A percentile compares a stretch with the other conserved stretches of the same genome.
phyloP scores from a whole-genome alignment of 1,284 basidiomycete species.

The Marasmius fiardii region DNA sequence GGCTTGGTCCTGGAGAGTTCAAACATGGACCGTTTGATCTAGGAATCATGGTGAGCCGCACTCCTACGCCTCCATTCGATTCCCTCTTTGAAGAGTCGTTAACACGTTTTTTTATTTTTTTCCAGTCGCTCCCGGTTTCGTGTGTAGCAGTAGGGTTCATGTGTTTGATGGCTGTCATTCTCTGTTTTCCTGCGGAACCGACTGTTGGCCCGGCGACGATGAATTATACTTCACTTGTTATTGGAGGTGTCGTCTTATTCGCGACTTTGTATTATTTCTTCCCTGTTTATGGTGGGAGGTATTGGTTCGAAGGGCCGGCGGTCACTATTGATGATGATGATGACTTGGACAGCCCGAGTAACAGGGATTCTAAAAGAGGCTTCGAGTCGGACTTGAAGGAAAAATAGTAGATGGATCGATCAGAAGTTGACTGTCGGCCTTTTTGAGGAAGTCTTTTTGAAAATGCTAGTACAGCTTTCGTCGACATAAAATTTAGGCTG shows the following conservation, averaged over 20 bases:
- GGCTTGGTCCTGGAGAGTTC: constrained; percentile 8
- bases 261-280: constrained; percentile 14
- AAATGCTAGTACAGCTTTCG: too few relatives aligned
- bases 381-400: too few relatives aligned
- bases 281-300: constrained; percentile 15
- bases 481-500: too few relatives aligned
- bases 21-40: constrained; percentile 19
- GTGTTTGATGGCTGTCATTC: constrained; percentile 23
- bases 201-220: constrained; percentile 12
- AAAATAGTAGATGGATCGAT: too few relatives aligned
- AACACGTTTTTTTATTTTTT: background rate
- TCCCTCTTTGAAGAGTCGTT: too few relatives aligned
- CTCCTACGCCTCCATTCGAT: background rate
- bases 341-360: too few relatives aligned
- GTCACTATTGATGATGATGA: constrained; percentile 17
- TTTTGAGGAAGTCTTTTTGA: too few relatives aligned
- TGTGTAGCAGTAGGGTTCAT: constrained; percentile 19
- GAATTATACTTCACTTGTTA: constrained; percentile 18
- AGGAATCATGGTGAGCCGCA: constrained; percentile 14
- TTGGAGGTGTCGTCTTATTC: constrained; percentile 4
- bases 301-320: constrained; percentile 20
- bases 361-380: too few relatives aligned
- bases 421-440: too few relatives aligned
- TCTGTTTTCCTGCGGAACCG: constrained; percentile 20
- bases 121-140: constrained; percentile 19